Evolutionary conservation across 1,284 basidiomycete species (phyloP), one percentile per base, ranked within the genome.

Genomic region (Cutaneotrichosporon spelunceum): DNA sequence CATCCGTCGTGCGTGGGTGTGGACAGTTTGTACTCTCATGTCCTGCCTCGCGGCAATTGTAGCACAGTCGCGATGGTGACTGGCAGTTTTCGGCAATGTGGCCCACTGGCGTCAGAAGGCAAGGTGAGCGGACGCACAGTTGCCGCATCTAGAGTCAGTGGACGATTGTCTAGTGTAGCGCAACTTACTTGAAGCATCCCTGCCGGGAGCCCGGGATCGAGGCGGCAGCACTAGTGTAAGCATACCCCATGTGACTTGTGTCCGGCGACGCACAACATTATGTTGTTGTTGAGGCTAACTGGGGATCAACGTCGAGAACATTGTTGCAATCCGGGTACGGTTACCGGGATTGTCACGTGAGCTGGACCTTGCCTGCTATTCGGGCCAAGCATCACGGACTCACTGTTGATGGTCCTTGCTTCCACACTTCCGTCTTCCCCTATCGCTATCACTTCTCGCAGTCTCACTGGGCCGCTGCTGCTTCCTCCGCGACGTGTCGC

Each of bases 81-180:
- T 89, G 84, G 78, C 91, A 94, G 72, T 88, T 88, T 82, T 91
- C 91, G 69, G 91, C 91, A 73, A 93, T 89, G 80, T 93, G 91
- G 56, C 90, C 91, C 74, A 93, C 90, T 78, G 63, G 23, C 19
- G 30, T 33, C 39, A 58, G 50, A 19, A 19, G n/a, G 33, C 19
- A 27, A 10, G 30, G 8, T 34, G 13, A 4, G 36, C 10, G 16
- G 16, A 56, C 53, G n/a, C 62, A 74, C 74, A 71, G 66, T 76
- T 75, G 61, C 72, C 73, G 57, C 73, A 74, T 57, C 70, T 73
- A 48, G 14, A 24, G 55, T 56, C 24, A 56, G 54, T 27, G n/a
- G 24, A 7, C 8, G n/a, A n/a, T 6, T 3, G 5, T 19, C n/a
- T 14, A 16, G n/a, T 19, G 36, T 55, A 29, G 52, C 19, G 52